phyloP scores from a whole-genome alignment of 768 basidiomycete genomes.

The Gelatoporia subvermispora region DNA sequence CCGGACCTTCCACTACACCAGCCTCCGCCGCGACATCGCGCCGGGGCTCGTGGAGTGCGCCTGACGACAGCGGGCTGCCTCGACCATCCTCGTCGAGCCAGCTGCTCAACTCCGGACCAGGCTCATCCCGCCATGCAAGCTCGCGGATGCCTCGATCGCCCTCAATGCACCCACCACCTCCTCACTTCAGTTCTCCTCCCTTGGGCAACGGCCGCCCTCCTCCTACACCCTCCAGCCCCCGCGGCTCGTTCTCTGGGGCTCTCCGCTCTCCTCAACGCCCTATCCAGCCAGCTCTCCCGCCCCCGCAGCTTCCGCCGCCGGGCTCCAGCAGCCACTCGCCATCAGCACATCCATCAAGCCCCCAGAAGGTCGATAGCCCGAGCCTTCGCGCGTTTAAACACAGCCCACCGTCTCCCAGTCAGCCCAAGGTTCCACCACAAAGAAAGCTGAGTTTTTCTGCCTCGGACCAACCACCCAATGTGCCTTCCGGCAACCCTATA shows the following conservation, averaged over 20 bases:
- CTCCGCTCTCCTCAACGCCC: slow-evolving; percentile 8
- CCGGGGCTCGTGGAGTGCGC: slow-evolving; percentile 17
- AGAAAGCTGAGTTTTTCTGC: slow-evolving; percentile 7
- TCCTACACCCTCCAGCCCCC: slow-evolving; percentile 3
- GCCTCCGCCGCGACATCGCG: slow-evolving; percentile 16
- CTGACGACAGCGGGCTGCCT: slow-evolving; percentile 12
- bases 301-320: slow-evolving; percentile 1
- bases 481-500: not conserved
- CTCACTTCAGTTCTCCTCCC: slow-evolving; percentile 7
- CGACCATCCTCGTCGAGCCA: slow-evolving; percentile 15
- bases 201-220: slow-evolving; percentile 5
- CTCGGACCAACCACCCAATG: slow-evolving; percentile 10
- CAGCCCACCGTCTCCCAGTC: slow-evolving; percentile 9
- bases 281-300: not conserved
- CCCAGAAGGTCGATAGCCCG: slow-evolving; percentile 8
- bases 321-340: slow-evolving; percentile 5
- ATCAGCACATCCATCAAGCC: slow-evolving; percentile 7
- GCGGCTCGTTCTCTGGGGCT: slow-evolving; percentile 1
- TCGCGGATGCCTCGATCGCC: slow-evolving; percentile 4
- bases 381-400: slow-evolving; percentile 12
- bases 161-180: slow-evolving; percentile 3
- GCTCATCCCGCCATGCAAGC: slow-evolving; percentile 8
- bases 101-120: not conserved
- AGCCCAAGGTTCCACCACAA: slow-evolving; percentile 7
- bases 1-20: slow-evolving; percentile 11